Evolutionary conservation across 1,284 basidiomycete species (phyloP), one percentile per base, ranked within the genome.

Genomic region (Inonotus hispidus): DNA sequence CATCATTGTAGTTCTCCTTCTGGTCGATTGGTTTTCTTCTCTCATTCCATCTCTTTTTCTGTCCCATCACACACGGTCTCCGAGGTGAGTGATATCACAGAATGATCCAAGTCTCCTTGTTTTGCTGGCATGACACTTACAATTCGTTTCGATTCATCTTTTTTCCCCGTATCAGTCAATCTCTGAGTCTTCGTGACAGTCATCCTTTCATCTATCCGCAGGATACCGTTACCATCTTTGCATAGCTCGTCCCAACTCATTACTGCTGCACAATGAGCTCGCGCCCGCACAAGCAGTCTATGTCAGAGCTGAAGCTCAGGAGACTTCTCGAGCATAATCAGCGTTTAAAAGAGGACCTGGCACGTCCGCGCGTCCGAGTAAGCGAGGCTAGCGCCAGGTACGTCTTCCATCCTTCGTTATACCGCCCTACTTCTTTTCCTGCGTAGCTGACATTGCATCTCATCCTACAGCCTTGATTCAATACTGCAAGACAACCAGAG

Each of bases 261-360:
- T 16, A 25, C 14, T 53, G 25, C 37, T 16, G 10, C 58, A 45
- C 58, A 29, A 60, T 60, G 58, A 60, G 58, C 53, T 60, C 58
- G 37, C 78, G 84, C 66, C 81, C 80, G 43, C 82, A 82, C 68
- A 84, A 84, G 77, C 90, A 92, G 78, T 89, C 90, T 68, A 96
- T 98, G 93, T 92, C 91, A 58, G 95, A 98, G 82, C 87, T 98
- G 71, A 97, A 96, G 83, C 87, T 98, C 66, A 85, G 95, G 53
- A 81, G 95, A 61, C 79, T 98, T 67, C 86, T 88, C 63, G 95
- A 98, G 78, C 94, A 98, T 76, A 98, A 98, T 72, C 87, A 90
- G 72, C 82, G 95, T 63, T 76, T 98, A 68, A 79, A 87, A 69
- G 95, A 98, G 75, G 95, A 98, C 72, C 77, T 98, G 63, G 86